Evolutionary conservation across 2,329 filamentous ascomycete genomes (phyloP), one percentile per base, ranked within the genome.

Genomic region (Diplodia corticola): DNA sequence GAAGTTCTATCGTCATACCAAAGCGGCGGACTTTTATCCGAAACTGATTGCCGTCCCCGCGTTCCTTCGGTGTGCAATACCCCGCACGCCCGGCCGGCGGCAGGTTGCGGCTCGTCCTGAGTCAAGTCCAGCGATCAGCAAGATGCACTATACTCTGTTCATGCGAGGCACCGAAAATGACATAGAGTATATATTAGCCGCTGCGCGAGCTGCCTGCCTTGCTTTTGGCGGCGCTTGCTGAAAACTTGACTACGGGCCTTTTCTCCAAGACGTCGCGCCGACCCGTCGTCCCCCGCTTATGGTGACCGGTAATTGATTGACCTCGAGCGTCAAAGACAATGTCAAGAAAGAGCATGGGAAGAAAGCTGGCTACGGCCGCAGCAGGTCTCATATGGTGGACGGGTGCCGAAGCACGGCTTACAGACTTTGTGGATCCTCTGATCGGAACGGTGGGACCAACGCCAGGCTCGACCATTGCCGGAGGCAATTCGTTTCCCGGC

Each of bases 361-460:
- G 24, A 28, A 37, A 15, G 4, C 28, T 20, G 48, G n/a, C 12
- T 28, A n/a, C 22, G 2, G 35, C 20, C 33, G 15, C 48, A 24
- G 46, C 46, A 13, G 35, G 20, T 10, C 4, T 63, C 12, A 5
- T 28, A 7, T 37, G 33, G 33, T 40, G 24, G 30, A 33, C 15
- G 3, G 15, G 46, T 10, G 30, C 37, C 13, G 57, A 35, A 48
- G 53, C 53, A 7, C 64, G 67, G 78, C 77, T 72, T 5, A 54
- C 61, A 20, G 59, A 63, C 46, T 63, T 50, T 9, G 81, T 83
- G 9, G 81, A 83, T 66, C 75, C 79, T 1, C 78, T 83, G 51
- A 82, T 83, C 22, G 81, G 81, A 6, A 80, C 80, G 0, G 80
- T 82, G 69, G 81, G 81, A 7, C 78, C 79, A 0, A 79, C 77